Evolutionary conservation across 164 flowering plant genomes (phyloP).

Genomic region (Litsea cubeba): DNA sequence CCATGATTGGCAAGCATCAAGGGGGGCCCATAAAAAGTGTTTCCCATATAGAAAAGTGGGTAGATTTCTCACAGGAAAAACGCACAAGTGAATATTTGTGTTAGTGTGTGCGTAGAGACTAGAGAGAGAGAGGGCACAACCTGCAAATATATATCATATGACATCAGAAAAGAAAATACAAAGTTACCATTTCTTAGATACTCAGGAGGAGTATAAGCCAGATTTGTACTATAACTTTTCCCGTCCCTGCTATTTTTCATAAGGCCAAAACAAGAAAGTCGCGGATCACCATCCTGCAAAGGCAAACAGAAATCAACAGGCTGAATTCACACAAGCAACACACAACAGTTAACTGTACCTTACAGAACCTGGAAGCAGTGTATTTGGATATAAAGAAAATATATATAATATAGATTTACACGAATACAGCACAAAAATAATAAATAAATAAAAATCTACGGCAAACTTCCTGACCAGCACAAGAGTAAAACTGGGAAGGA

Average conservation of each 20-base stretch:
- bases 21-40: neutral
- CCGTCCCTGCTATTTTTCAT: slow-evolving; percentile 98
- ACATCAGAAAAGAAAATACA: no score
- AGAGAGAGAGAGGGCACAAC: neutral
- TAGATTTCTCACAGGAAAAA: neutral
- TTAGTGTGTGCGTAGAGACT: neutral
- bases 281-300: slow-evolving; percentile 87
- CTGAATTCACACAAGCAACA: neutral
- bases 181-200: slow-evolving; percentile 75
- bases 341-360: neutral
- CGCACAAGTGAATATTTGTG: neutral
- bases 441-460: neutral
- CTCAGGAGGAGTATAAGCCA: slow-evolving; percentile 98
- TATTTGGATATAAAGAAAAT: neutral
- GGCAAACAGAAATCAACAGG: slow-evolving; percentile 4
- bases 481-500: no score
- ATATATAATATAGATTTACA: no score
- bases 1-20: neutral
- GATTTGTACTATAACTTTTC: slow-evolving; percentile 92
- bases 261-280: slow-evolving; percentile 96
- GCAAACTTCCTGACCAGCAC: no score
- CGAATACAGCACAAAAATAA: neutral
- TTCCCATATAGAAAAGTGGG: neutral
- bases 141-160: no score
- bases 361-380: neutral